Percentiles rank a stretch among this genome's conserved stretches.
phyloP scores from a whole-genome alignment of 2,329 filamentous ascomycete genomes.

The Didymosphaeria variabile region DNA sequence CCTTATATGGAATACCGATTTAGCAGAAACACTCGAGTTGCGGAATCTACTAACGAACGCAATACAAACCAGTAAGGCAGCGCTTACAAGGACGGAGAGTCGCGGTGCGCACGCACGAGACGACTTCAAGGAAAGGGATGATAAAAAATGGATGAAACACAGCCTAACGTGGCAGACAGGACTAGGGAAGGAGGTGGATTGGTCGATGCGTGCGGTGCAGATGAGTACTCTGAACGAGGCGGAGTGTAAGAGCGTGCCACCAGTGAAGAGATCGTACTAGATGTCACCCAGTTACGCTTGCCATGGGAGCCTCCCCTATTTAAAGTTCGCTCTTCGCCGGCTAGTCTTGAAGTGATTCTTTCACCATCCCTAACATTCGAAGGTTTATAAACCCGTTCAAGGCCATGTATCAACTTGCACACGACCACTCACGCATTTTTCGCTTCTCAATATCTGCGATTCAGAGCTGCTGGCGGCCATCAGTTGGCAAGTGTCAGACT shows the following conservation, averaged over 20 bases:
- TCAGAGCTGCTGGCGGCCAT: too few species aligned
- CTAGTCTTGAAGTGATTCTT: not conserved
- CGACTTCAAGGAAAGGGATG: conserved; percentile 55
- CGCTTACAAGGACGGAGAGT: conserved; percentile 55
- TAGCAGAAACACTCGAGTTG: conserved; percentile 59
- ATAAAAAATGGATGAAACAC: conserved; percentile 58
- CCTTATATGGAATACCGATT: conserved; percentile 61
- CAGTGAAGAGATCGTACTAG: conserved; percentile 49
- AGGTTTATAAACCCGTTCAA: not conserved
- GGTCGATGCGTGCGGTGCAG: conserved; percentile 54
- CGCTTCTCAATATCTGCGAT: not conserved
- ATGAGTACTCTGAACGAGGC: conserved; percentile 56
- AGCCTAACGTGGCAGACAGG: conserved; percentile 57
- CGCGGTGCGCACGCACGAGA: conserved; percentile 59
- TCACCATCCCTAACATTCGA: not conserved
- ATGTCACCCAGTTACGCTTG: not conserved
- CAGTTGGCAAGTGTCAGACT: too few species aligned
- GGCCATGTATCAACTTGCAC: not conserved
- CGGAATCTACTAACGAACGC: conserved; percentile 59
- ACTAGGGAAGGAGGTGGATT: conserved; percentile 51
- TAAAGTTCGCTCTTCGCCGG: not conserved
- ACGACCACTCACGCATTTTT: not conserved
- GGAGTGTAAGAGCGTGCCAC: conserved; percentile 52
- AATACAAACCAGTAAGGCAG: conserved; percentile 56
- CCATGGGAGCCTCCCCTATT: not conserved